Base-by-base conservation (phyloP, 495 filamentous ascomycete species). In the Tuber indicum region DNA sequence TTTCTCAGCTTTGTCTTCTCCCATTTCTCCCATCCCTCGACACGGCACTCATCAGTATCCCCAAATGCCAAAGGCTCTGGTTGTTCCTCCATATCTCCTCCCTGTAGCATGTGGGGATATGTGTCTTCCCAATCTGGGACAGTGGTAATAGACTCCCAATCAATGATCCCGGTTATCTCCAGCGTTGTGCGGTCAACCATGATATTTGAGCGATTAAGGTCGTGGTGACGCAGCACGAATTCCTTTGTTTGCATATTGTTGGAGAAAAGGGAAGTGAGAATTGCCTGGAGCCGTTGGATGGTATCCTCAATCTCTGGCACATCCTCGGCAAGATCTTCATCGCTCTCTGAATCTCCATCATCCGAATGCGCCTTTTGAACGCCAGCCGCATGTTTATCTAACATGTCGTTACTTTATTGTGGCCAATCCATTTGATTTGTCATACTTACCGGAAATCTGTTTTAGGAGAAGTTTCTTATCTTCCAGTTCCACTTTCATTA, bases 121-220 rank as follows among this genome's bases (percentile, higher is more conserved):
- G 83, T 85, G 26, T 86, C 84, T 69, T 85, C 84, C 85, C 86
- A 89, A 19, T 85, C 75, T 39, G 88, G 88, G 26, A 87, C 73
- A 39, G 86, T 84, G 12, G 86, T 85, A n/a, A 88, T 82, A 77
- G 85, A 87, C 70, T 89, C 86, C 89, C 88, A 90, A 77, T 87
- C 87, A 43, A 89, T 74, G 7, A 90, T 66, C n/a, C 84, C 88
- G 10, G 85, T 85, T 17, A 89, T 78, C 5, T 82, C 39, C 6
- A 84, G 85, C 1, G 84, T 75, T 17, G 86, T 77, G 23, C 71
- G 74, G 72, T 87, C 82, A 3, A 90, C 85, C 45, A 90, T 80
- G 46, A 90, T 86, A 80, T 89, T 90, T n/a, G 83, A 81, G 10
- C 84, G 74, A 1, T 84, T 86, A 10, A 90, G 81, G 72, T 89